A percentile compares a stretch with the other conserved stretches of the same genome.
Conservation (phyloP, 805 yeast genomes). For the Wickerhamomyces silvicola region DNA sequence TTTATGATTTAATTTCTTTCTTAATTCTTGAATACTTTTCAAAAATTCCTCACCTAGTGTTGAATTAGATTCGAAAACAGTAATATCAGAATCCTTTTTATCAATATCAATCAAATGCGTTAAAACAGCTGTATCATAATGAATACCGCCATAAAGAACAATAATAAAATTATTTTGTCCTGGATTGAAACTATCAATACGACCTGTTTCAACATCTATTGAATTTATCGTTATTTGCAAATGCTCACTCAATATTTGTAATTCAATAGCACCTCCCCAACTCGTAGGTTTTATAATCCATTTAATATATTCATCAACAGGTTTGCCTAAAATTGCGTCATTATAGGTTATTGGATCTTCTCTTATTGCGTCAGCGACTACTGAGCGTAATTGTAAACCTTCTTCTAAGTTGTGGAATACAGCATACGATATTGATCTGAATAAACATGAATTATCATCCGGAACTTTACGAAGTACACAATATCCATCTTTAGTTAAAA, state of each 20-base stretch:
- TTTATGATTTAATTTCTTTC: slow-evolving; percentile 37
- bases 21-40: slow-evolving; percentile 33
- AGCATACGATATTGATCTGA: slow-evolving; percentile 57
- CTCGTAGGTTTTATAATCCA: slow-evolving; percentile 58
- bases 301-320: slow-evolving; percentile 38
- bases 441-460: slow-evolving; percentile 75
- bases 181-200: slow-evolving; percentile 46
- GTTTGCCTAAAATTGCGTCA: slow-evolving; percentile 52
- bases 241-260: slow-evolving; percentile 51
- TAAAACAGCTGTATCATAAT: slow-evolving; percentile 58
- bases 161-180: slow-evolving; percentile 36
- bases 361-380: slow-evolving; percentile 42
- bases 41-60: slow-evolving; percentile 28
- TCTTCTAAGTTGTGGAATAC: slow-evolving; percentile 36
- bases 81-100: slow-evolving; percentile 28
- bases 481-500: slow-evolving; percentile 22
- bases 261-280: slow-evolving; percentile 85
- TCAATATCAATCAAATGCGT: slow-evolving; percentile 19
- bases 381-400: slow-evolving; percentile 42
- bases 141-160: slow-evolving; percentile 63
- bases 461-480: slow-evolving; percentile 53
- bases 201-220: slow-evolving; percentile 57
- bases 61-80: slow-evolving; percentile 35
- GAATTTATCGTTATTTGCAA: slow-evolving; percentile 49
- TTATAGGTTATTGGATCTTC: slow-evolving; percentile 39